These are phyloP conservation scores for Candida caryicola DNA, from an alignment of 805 yeast species.

Conservation along the genomic window DNA sequence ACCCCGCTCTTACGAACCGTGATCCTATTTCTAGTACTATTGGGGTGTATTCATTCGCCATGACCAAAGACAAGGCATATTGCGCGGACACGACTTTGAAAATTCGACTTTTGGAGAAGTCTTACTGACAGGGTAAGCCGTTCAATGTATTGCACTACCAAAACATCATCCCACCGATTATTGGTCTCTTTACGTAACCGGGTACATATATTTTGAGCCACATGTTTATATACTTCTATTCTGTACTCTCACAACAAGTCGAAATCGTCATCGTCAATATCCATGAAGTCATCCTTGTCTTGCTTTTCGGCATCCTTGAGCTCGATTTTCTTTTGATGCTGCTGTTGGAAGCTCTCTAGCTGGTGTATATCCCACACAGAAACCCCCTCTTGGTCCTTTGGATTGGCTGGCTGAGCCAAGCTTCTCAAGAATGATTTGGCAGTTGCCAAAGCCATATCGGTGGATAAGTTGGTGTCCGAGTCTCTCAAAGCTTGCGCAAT, in stretches of 20 bases:
- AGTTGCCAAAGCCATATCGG: conserved; percentile 95
- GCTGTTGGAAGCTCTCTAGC: conserved; percentile 54
- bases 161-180: too few relatives aligned
- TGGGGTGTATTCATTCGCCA: conserved; percentile 14
- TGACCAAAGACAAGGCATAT: not conserved
- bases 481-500: conserved; percentile 89
- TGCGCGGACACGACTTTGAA: not conserved
- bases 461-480: conserved; percentile 87
- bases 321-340: conserved; percentile 35
- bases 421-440: conserved; percentile 90
- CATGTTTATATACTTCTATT: too few relatives aligned
- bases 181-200: too few relatives aligned
- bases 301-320: conserved; percentile 11
- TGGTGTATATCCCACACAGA: conserved; percentile 88
- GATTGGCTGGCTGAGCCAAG: conserved; percentile 90
- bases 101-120: not conserved
- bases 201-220: too few relatives aligned
- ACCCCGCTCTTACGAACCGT: conserved; percentile 21
- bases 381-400: conserved; percentile 88
- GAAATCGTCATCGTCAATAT: conserved; percentile 46
- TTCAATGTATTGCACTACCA: too few relatives aligned
- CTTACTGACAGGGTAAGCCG: not conserved
- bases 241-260: conserved; percentile 32
- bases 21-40: conserved; percentile 19
- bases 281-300: conserved; percentile 40